phyloP scores from a whole-genome alignment of 1,284 basidiomycete genomes.

The Austroboletus novae-zelandiae region DNA sequence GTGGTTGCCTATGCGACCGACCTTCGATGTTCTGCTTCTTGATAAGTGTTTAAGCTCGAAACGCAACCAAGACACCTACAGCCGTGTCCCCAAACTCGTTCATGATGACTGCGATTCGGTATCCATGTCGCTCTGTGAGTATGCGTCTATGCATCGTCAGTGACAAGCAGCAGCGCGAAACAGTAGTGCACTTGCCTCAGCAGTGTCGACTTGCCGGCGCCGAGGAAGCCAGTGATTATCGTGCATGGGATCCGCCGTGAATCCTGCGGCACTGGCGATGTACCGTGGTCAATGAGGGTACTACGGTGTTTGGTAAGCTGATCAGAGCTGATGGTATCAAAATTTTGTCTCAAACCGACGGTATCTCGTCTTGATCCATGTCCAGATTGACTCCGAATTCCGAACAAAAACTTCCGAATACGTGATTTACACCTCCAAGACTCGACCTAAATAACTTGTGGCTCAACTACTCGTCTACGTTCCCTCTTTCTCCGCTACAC shows the following conservation, averaged over 20 bases:
- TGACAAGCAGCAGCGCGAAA: neutral
- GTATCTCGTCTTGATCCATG: conserved; percentile 42
- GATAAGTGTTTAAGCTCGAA: conserved; percentile 8
- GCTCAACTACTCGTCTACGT: neutral
- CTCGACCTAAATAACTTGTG: neutral
- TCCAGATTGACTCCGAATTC: conserved; percentile 26
- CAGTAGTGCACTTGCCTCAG: conserved; percentile 51
- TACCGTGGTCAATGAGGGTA: conserved; percentile 45
- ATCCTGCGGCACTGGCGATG: conserved; percentile 5
- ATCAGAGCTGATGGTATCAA: neutral
- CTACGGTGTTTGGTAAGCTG: conserved; percentile 12
- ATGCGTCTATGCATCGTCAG: conserved; percentile 60
- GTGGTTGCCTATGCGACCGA: conserved; percentile 32
- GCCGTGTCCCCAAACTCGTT: conserved; percentile 90
- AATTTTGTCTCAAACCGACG: conserved; percentile 36
- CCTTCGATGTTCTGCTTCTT: conserved; percentile 63
- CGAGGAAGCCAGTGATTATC: conserved; percentile 89
- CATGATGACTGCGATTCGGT: conserved; percentile 95
- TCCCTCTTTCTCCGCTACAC: neutral
- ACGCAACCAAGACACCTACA: conserved; percentile 42
- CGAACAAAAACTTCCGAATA: conserved; percentile 22
- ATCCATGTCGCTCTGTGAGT: conserved; percentile 87
- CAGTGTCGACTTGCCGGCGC: conserved; percentile 88
- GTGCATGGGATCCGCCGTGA: conserved; percentile 71
- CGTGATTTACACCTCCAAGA: conserved; percentile 8